These are phyloP conservation scores for Fennellomyces sp. DNA, from an alignment of 371 early-diverging fungal species.

Conservation along the genomic window DNA sequence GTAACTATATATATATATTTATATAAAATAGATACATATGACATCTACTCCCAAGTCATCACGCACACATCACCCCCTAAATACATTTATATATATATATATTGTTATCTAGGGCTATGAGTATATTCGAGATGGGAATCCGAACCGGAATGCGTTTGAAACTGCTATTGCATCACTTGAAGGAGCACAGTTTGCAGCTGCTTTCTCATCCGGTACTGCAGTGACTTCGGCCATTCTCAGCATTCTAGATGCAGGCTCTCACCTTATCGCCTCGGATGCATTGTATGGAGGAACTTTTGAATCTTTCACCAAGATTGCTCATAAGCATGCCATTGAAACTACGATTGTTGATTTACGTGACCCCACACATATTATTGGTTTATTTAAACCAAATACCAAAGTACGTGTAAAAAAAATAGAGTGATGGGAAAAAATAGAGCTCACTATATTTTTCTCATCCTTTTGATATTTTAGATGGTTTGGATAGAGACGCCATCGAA, in stretches of 20 bases:
- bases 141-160: slow-evolving; percentile 82
- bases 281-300: slow-evolving; percentile 46
- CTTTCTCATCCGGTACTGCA: slow-evolving; percentile 46
- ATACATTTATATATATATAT: neutral
- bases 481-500: slow-evolving; percentile 86
- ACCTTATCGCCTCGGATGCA: slow-evolving; percentile 18
- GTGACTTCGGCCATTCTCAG: slow-evolving; percentile 36
- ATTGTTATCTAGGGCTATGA: slow-evolving; percentile 61
- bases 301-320: slow-evolving; percentile 11
- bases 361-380: slow-evolving; percentile 14
- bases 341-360: slow-evolving; percentile 5
- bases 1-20: slow-evolving; percentile 43
- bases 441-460: neutral
- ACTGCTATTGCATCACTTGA: slow-evolving; percentile 84
- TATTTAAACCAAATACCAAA: slow-evolving; percentile 22
- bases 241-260: slow-evolving; percentile 23
- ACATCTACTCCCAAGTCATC: no score
- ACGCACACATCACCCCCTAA: no score
- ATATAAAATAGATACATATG: no score
- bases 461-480: slow-evolving; percentile 36
- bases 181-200: slow-evolving; percentile 39
- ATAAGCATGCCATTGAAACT: slow-evolving; percentile 2
- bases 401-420: slow-evolving; percentile 2
- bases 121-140: slow-evolving; percentile 89
- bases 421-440: no score